phyloP scores from a whole-genome alignment of 352 stramenopile species.

The Pythium utonaiense region DNA sequence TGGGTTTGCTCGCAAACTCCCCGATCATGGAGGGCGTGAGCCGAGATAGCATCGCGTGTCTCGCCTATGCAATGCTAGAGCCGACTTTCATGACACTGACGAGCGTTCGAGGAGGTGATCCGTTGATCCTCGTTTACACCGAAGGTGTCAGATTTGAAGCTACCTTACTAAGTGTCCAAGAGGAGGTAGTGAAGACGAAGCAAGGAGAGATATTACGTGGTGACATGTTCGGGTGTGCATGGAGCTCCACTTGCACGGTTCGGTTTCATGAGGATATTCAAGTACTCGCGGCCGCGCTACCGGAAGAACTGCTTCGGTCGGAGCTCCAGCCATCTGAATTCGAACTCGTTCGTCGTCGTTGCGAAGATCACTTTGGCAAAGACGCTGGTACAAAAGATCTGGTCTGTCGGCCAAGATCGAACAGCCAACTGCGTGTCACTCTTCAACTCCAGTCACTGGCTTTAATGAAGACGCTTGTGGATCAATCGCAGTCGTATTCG shows the following conservation, averaged over 20 bases:
- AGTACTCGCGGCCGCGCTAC: not conserved
- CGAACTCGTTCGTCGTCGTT: not conserved
- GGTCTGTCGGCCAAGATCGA: not conserved
- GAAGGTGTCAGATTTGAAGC: not conserved
- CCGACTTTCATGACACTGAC: not conserved
- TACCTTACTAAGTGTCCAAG: not conserved
- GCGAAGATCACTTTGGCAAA: not conserved
- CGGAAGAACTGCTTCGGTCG: not conserved
- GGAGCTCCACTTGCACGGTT: not conserved
- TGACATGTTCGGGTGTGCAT: not conserved
- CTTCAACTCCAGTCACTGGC: not conserved
- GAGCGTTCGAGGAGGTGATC: not conserved
- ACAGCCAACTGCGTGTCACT: no score
- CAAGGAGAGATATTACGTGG: not conserved
- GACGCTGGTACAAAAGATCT: not conserved
- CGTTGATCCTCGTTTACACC: not conserved
- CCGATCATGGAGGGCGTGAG: slow-evolving; percentile 4
- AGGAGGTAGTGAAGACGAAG: no score
- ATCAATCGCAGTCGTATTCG: not conserved
- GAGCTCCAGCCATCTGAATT: not conserved
- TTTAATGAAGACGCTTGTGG: not conserved
- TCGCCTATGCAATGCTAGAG: not conserved
- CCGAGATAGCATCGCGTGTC: slow-evolving; percentile 16
- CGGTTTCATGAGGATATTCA: not conserved
- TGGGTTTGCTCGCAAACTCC: slow-evolving; percentile 2